A percentile compares a stretch with the other conserved stretches of the same genome.
Evolutionary conservation across 345 rosid species (phyloP).

Genomic region (Citrus glauca): DNA sequence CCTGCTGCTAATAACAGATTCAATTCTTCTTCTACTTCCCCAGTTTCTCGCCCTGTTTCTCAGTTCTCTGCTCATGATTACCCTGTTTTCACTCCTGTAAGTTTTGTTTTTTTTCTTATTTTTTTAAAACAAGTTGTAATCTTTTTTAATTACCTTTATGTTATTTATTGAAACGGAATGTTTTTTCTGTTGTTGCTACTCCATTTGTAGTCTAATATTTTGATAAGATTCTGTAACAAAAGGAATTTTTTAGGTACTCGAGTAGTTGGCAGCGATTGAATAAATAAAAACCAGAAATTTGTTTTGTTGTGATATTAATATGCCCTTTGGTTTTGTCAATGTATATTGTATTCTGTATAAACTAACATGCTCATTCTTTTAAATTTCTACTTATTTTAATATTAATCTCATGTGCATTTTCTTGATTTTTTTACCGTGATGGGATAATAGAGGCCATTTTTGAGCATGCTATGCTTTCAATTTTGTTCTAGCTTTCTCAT

Average conservation of each 20-base stretch:
- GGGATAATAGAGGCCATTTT: background rate
- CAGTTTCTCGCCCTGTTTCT: conserved; percentile 52
- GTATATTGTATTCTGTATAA: background rate
- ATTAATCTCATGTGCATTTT: background rate
- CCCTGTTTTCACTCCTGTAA: conserved; percentile 96
- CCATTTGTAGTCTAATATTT: conserved; percentile 2
- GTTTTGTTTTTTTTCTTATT: conserved; percentile 10
- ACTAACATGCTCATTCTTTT: background rate
- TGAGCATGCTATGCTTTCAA: background rate
- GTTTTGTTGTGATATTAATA: background rate
- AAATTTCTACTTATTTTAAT: background rate
- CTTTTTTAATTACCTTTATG: background rate
- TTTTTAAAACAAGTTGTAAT: background rate
- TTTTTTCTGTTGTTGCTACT: background rate
- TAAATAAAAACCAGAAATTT: background rate
- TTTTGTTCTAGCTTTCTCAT: background rate
- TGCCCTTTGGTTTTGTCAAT: background rate
- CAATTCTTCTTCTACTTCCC: conserved; percentile 45
- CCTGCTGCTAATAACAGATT: conserved; percentile 55
- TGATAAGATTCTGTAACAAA: conserved; percentile 12
- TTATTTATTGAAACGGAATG: background rate
- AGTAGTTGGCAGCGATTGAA: background rate
- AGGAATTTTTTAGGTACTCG: background rate
- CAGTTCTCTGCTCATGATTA: conserved; percentile 84
- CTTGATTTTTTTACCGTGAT: background rate